Evolutionary conservation across 1,139 yeast species (phyloP), one percentile per base, ranked within the genome.

Genomic region (Geotrichum klebahnii): DNA sequence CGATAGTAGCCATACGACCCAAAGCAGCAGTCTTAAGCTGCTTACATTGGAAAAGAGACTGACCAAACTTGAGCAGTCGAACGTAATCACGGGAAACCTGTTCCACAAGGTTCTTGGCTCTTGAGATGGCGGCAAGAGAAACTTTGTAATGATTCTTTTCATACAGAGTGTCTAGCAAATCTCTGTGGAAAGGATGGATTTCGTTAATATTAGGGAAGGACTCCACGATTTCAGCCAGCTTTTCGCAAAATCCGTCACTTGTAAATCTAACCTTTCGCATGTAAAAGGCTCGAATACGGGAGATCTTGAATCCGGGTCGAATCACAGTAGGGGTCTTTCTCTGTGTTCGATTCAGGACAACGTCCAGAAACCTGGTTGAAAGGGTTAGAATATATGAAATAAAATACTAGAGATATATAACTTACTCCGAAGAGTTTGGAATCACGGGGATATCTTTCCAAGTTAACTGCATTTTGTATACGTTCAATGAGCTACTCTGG

Each of bases 1-100:
- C 81, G 64, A 92, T 88, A 46, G 99, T 92, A 52, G 98, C 98
- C 99, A 92, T 92, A 73, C 99, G 85, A 77, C 99, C 99, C 61
- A 92, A 76, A 34, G 97, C 99, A 60, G 99, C 99, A 65, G 97
- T 80, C 73, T 92, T 92, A 69, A 92, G 81, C 74, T 94, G 98
- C 73, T 92, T 92, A 78, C 99, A 92, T 74, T 94, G 98, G 73
- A 89, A 94, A 57, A 92, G 76, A 26, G 97, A 89, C 75, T 92
- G 98, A 64, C 98, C 98, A 66, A 89, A 92, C 74, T 92, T 92
- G 66, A 92, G 78, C 62, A 92, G 79, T 67, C 99, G 81, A 57
- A 82, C 84, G 68, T 92, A 92, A 75, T 92, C 99, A 72, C 98
- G 80, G 28, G 96, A 78, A 42, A 92, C 97, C 71, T 90, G 97